Evolutionary conservation across 257 asterid species (phyloP), one percentile per base, ranked within the genome.

Genomic region (Ocimum tenuiflorum): DNA sequence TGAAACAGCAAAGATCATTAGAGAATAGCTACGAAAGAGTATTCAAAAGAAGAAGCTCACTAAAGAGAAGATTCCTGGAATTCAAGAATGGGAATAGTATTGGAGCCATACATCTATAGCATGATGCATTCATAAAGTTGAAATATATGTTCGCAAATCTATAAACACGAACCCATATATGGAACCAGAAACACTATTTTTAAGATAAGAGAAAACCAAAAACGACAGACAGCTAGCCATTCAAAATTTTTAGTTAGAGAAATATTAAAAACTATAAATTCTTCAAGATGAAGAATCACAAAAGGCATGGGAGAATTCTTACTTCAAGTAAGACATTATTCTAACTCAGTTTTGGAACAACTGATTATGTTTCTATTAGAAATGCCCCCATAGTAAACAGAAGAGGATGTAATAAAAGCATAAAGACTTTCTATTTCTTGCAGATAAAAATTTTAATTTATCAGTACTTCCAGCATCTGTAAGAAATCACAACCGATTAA

Each of bases 1-100:
- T 91, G 80, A 33, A 69, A 73, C 69, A 33, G 68, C 57, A 66
- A 57, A 55, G 14, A 78, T 49, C 42, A 63, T 62, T 36, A 51
- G 45, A 56, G 29, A 15, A 67, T 38, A 54, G 61, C 31, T 54
- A 52, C 18, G 52, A 60, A 60, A 45, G 65, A 27, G 57, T 61
- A 27, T 36, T 49, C 52, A 20, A 13, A 24, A 18, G 8, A 57
- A 7, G 27, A 55, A 48, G 46, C 56, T 43, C 13, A 4, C 31
- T 27, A 4, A 27, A 27, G 31, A 50, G 65, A 75, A 7, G 18
- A 22, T 12, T 47, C 65, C 17, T 15, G 54, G 23, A 29, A 17
- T 49, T 52, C 4, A 9, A 10, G 31, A n/a, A 47, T 14, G 27
- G 57, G 17, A 29, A 33, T 10, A n/a, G 59, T 42, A 42, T 3